Evolutionary conservation across 1,139 yeast genomes (phyloP), one percentile per base, ranked within the genome.

Genomic region (Yamadazyma pseudoaaseri): DNA sequence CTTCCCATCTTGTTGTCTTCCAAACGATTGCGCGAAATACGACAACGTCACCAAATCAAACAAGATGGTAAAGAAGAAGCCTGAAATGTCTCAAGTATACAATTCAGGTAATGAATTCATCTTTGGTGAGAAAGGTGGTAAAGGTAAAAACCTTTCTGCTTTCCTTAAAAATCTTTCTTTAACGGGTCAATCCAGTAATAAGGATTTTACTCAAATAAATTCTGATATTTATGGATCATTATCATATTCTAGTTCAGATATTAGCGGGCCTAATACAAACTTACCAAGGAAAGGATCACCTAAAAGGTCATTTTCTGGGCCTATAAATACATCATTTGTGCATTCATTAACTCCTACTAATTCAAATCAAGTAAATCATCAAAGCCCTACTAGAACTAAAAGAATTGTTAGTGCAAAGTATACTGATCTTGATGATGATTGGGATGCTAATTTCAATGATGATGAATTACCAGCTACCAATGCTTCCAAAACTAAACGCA

Each of bases 401-500:
- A 34, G 48, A 31, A 33, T 44, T 16, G 36, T 31, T 12, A 42
- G 48, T 23, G 43, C 48, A 6, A 52, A 58, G 36, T 79, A 77
- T 45, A 62, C 74, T 14, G 95, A 86, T 51, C 58, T 80, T 31
- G 96, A 87, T 53, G 95, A 85, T 49, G 96, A 87, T 56, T 89
- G 96, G 97, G 90, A 87, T 53, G 94, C 95, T 4, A 84, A 80
- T 25, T 69, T 87, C 29, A 87, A 83, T 43, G 83, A 69, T 43
- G 63, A 51, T 8, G 39, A 31, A 4, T n/a, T 30, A n/a, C n/a
- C 28, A 8, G 20, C 26, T 3, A 26, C 16, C 8, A 21, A 12
- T 16, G 23, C 16, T 12, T 10, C 51, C 33, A 16, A 23, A n/a
- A 16, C 10, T 12, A 14, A 32, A 21, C 34, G 31, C 17, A 27